phyloP scores from a whole-genome alignment of 2,329 filamentous ascomycete genomes.

The Periglandula ipomoeae region DNA sequence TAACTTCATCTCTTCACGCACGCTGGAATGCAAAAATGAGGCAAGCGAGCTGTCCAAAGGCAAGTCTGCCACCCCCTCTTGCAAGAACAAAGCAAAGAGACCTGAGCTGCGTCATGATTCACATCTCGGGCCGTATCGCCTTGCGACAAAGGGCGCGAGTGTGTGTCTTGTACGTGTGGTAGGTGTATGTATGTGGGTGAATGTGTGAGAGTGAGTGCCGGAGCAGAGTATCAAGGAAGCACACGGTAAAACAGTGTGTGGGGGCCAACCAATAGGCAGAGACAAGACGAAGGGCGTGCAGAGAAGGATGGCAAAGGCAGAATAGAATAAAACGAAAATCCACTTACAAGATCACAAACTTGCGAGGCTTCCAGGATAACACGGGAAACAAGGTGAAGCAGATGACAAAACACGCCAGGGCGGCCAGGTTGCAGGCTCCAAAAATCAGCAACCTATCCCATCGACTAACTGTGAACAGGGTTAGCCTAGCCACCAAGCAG shows the following conservation, averaged over 20 bases:
- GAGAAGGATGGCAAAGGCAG: slow-evolving; percentile 6
- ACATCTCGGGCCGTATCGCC: background rate
- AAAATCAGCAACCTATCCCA: slow-evolving; percentile 96
- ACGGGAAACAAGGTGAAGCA: slow-evolving; percentile 86
- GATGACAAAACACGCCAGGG: slow-evolving; percentile 84
- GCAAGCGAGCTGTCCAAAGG: background rate
- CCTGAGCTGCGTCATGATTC: background rate
- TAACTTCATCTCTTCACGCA: background rate
- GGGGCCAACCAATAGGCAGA: background rate
- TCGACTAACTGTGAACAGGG: slow-evolving; percentile 65
- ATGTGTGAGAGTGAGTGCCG: background rate
- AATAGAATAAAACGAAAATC: slow-evolving; percentile 12
- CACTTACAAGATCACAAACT: slow-evolving; percentile 96
- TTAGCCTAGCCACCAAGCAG: slow-evolving; percentile 30
- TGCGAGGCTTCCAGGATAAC: slow-evolving; percentile 70
- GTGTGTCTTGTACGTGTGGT: background rate
- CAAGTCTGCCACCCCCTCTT: background rate
- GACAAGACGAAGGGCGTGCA: background rate
- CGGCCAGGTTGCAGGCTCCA: slow-evolving; percentile 79
- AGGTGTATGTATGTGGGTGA: background rate
- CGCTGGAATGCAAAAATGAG: background rate
- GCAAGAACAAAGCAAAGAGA: background rate
- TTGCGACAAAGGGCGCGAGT: background rate
- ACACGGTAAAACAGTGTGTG: background rate
- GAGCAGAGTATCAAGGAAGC: background rate